These are phyloP conservation scores for Phytophthora macrochlamydospora DNA, from an alignment of 352 stramenopile species.

Conservation along the genomic window DNA sequence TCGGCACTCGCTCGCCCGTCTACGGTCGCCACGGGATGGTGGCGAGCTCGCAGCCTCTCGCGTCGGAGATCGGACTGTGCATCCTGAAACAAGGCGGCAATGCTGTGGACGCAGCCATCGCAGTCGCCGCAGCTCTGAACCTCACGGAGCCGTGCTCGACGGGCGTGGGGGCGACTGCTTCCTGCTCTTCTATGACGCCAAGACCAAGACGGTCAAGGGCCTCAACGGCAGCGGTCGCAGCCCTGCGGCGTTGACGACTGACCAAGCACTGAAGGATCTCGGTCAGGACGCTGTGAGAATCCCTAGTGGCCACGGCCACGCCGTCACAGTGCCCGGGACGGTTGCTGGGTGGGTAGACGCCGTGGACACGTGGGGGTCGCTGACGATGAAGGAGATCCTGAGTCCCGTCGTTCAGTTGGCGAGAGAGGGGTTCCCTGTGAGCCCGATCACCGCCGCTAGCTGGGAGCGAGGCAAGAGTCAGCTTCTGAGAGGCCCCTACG, in stretches of 20 bases:
- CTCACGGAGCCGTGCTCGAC: slow-evolving; percentile 82
- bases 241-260: slow-evolving; percentile 80
- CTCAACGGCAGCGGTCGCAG: slow-evolving; percentile 94
- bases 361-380: slow-evolving; percentile 80
- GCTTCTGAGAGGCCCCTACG: slow-evolving; percentile 62
- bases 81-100: slow-evolving; percentile 92
- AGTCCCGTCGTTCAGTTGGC: slow-evolving; percentile 90
- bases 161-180: slow-evolving; percentile 95
- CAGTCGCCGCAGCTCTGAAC: slow-evolving; percentile 57
- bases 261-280: slow-evolving; percentile 58
- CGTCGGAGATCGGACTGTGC: slow-evolving; percentile 92
- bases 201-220: slow-evolving; percentile 77
- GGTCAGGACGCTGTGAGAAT: slow-evolving; percentile 38
- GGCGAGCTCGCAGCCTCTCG: slow-evolving; percentile 92
- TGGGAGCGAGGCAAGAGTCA: slow-evolving; percentile 83
- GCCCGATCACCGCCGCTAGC: slow-evolving; percentile 82
- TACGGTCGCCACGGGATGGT: slow-evolving; percentile 92
- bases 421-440: slow-evolving; percentile 93
- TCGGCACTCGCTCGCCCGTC: slow-evolving; percentile 86
- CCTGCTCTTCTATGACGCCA: slow-evolving; percentile 93
- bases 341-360: slow-evolving; percentile 94
- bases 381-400: slow-evolving; percentile 88
- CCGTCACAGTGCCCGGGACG: slow-evolving; percentile 91
- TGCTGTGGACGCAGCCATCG: slow-evolving; percentile 92
- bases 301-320: slow-evolving; percentile 63